Evolutionary conservation across 2,329 filamentous ascomycete species (phyloP).

Genomic region (Aspergillus hortae): DNA sequence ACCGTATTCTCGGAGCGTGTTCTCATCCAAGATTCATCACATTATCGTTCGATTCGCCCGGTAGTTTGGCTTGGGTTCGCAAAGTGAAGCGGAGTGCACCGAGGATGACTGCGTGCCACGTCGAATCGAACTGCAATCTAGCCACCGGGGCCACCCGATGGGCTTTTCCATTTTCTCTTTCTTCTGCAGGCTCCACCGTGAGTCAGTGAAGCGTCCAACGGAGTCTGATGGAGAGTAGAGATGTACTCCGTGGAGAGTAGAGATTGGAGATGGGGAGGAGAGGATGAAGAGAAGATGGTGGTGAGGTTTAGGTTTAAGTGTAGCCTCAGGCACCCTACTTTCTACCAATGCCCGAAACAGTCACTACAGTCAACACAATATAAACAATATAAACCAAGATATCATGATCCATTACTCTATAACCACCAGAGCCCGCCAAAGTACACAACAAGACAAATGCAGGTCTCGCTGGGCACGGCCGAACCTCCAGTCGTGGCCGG

Average conservation of each 20-base stretch:
- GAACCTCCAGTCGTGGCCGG: slow-evolving; percentile 1
- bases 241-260: no score
- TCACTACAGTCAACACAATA: no score
- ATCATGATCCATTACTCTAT: background rate
- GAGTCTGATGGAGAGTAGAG: no score
- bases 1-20: background rate
- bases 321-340: no score
- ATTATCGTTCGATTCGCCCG: background rate
- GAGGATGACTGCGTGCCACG: slow-evolving; percentile 21
- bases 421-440: no score
- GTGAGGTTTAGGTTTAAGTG: background rate
- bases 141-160: slow-evolving; percentile 13
- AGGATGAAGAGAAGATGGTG: background rate
- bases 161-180: slow-evolving; percentile 1
- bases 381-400: background rate
- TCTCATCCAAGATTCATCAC: no score
- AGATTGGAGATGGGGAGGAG: background rate
- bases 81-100: slow-evolving; percentile 15
- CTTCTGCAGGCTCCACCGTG: background rate
- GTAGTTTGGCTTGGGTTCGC: background rate
- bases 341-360: no score
- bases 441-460: background rate
- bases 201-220: background rate
- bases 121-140: slow-evolving; percentile 14
- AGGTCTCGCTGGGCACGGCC: slow-evolving; percentile 2